A percentile compares a stretch with the other conserved stretches of the same genome.
Conservation (phyloP, 2,329 filamentous ascomycete genomes). For the Phaeoacremonium minimum region DNA sequence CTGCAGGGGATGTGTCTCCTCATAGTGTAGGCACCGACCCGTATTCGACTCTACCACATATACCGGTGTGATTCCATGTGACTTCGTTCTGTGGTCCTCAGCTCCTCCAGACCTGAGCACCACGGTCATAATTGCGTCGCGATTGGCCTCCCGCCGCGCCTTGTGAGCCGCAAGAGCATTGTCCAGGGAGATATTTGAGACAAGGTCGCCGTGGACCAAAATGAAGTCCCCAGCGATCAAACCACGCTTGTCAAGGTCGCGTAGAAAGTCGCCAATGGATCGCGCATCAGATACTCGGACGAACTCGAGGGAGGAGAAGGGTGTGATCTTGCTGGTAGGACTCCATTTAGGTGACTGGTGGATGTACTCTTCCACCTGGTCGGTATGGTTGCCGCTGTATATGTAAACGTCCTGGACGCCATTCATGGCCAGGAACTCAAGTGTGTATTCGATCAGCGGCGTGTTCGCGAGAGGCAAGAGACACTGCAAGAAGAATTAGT, state of each 20-base stretch:
- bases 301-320: conserved; percentile 78
- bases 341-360: conserved; percentile 69
- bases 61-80: conserved; percentile 69
- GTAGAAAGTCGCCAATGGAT: conserved; percentile 90
- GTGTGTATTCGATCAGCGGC: conserved; percentile 93
- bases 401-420: conserved; percentile 93
- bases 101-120: conserved; percentile 75
- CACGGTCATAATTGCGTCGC: conserved; percentile 97
- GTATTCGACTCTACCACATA: conserved; percentile 82
- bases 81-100: conserved; percentile 69
- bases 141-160: conserved; percentile 74
- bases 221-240: conserved; percentile 89
- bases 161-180: conserved; percentile 73
- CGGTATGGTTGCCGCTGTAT: conserved; percentile 83
- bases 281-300: conserved; percentile 78
- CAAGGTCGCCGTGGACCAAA: conserved; percentile 85
- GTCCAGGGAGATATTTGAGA: conserved; percentile 86
- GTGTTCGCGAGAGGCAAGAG: conserved; percentile 90
- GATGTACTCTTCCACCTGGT: conserved; percentile 84
- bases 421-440: conserved; percentile 92
- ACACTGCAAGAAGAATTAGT: conserved; percentile 52
- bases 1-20: conserved; percentile 74
- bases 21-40: conserved; percentile 85
- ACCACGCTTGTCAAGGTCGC: conserved; percentile 82
- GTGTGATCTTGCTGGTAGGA: conserved; percentile 45